A percentile compares a stretch with the other conserved stretches of the same genome.
These are phyloP conservation scores for Elymus sibiricus DNA, from an alignment of 176 grass and related monocot species.

Conservation along the genomic window DNA sequence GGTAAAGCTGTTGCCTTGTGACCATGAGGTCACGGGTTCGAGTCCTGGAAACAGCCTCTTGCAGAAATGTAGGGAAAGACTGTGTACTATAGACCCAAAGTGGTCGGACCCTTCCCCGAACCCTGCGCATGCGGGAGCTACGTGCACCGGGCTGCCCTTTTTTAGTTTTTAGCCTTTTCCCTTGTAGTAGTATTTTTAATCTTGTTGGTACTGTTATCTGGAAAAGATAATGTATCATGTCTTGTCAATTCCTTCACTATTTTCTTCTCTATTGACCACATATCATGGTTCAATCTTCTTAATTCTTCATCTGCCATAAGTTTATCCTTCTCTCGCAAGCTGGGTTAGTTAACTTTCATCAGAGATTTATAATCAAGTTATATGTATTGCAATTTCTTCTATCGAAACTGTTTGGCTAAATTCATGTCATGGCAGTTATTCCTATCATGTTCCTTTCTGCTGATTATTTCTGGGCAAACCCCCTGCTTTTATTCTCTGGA, in stretches of 20 bases:
- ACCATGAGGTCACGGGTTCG: too few species aligned
- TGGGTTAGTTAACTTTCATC: conserved; percentile 6
- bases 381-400: background rate
- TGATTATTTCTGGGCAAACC: conserved; percentile 1
- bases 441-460: conserved; percentile 2
- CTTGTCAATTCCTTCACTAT: background rate
- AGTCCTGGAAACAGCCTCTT: too few species aligned
- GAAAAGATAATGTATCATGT: background rate
- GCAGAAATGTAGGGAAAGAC: too few species aligned
- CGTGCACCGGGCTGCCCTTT: too few species aligned
- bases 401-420: background rate
- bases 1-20: too few species aligned
- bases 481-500: background rate
- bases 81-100: too few species aligned
- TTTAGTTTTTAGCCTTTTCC: background rate
- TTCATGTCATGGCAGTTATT: background rate
- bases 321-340: background rate
- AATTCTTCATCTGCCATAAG: background rate
- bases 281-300: background rate
- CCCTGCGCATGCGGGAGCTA: too few species aligned
- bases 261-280: conserved; percentile 11
- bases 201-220: background rate
- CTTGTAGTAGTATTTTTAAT: background rate
- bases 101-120: too few species aligned
- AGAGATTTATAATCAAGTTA: background rate